phyloP scores from a whole-genome alignment of 2,329 filamentous ascomycete genomes.

The Pseudocercospora crystallina region DNA sequence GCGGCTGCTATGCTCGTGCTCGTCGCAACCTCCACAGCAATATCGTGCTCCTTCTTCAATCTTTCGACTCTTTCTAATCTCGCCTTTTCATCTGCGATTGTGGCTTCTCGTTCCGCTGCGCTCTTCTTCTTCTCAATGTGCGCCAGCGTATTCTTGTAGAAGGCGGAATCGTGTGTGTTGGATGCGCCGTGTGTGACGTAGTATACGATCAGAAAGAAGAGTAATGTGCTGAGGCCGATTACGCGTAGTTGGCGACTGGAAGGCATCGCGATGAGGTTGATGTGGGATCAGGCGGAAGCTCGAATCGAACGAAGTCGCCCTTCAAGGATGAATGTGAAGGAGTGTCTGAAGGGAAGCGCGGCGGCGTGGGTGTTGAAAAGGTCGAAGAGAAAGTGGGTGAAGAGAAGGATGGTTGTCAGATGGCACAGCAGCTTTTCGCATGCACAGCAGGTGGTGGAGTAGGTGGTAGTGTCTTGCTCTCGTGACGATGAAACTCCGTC shows the following conservation, averaged over 20 bases:
- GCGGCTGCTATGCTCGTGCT: constrained; percentile 13
- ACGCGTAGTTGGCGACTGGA: constrained; percentile 69
- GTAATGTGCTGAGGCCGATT: constrained; percentile 63
- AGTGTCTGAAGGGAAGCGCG: too few relatives aligned
- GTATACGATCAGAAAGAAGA: constrained; percentile 65
- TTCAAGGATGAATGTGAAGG: too few relatives aligned
- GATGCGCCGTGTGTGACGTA: constrained; percentile 69
- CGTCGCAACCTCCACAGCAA: constrained; percentile 21
- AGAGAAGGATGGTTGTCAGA: too few relatives aligned
- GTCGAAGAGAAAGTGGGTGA: too few relatives aligned
- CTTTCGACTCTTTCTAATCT: constrained; percentile 29
- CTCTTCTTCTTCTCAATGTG: constrained; percentile 53
- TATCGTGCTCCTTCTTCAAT: constrained; percentile 35
- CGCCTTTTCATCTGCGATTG: constrained; percentile 30
- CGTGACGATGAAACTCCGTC: too few relatives aligned
- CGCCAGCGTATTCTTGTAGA: constrained; percentile 57
- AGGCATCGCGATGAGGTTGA: constrained; percentile 53
- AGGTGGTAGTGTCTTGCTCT: too few relatives aligned
- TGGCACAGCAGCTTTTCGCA: too few relatives aligned
- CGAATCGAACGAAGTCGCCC: too few relatives aligned
- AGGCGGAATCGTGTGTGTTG: constrained; percentile 53
- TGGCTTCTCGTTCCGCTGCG: constrained; percentile 31
- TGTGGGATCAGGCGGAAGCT: background rate
- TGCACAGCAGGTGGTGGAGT: too few relatives aligned
- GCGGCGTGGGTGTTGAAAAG: too few relatives aligned